These are phyloP conservation scores for Isabelozyma heimii DNA, from an alignment of 805 yeast genomes.

Conservation along the genomic window DNA sequence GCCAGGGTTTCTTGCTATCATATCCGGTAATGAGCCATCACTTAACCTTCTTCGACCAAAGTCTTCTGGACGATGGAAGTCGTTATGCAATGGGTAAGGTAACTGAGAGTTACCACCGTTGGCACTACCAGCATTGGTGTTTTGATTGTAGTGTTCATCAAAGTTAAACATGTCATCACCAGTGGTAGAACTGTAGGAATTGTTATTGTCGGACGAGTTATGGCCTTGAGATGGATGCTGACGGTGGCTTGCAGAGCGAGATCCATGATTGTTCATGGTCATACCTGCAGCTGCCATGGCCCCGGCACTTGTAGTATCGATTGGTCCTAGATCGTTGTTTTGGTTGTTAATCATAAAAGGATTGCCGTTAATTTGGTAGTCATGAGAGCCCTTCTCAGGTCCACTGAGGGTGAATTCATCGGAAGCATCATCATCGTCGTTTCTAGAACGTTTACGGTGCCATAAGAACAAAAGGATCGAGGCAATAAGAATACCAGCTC, in stretches of 20 bases:
- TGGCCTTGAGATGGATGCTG: constrained; percentile 1
- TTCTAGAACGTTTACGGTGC: constrained; percentile 36
- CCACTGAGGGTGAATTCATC: constrained; percentile 33
- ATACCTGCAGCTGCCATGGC: constrained; percentile 5
- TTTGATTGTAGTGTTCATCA: constrained; percentile 4
- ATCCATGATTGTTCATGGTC: background rate
- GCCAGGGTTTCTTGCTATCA: constrained; percentile 40
- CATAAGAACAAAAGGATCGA: constrained; percentile 41
- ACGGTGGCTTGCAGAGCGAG: background rate
- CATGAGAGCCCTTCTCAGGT: constrained; percentile 16
- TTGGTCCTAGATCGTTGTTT: constrained; percentile 10
- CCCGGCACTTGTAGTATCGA: constrained; percentile 6
- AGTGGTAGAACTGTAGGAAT: constrained; percentile 14
- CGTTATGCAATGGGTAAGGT: background rate
- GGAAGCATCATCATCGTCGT: constrained; percentile 41
- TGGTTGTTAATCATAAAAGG: constrained; percentile 23
- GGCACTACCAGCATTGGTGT: background rate
- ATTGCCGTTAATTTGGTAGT: constrained; percentile 13
- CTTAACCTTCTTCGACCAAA: constrained; percentile 50
- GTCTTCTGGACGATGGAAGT: constrained; percentile 17
- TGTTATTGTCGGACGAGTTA: constrained; percentile 2
- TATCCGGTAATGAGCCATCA: constrained; percentile 56
- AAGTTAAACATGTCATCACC: constrained; percentile 18
- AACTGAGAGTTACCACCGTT: background rate
- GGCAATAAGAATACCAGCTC: constrained; percentile 28